Conservation (phyloP, 1,139 yeast species). For the Wickerhamomyces sp. region DNA sequence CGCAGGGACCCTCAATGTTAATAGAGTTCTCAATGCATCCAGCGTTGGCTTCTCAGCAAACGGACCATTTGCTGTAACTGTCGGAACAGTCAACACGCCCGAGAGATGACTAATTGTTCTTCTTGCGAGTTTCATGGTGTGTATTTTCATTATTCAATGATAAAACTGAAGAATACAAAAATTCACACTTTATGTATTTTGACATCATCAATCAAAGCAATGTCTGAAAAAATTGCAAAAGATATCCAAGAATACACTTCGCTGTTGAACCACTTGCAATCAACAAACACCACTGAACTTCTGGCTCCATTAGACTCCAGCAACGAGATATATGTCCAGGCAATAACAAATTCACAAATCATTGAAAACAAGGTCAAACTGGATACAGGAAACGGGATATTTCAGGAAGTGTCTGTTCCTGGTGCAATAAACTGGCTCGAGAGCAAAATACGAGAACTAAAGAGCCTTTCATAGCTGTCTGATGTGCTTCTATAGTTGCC, state of each 20-base stretch:
- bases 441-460: too few species aligned
- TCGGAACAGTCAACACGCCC: background rate
- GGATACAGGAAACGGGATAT: too few species aligned
- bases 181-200: too few species aligned
- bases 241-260: background rate
- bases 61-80: background rate
- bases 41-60: background rate
- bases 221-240: background rate
- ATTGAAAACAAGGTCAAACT: too few species aligned
- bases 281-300: background rate
- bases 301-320: slow-evolving; percentile 9
- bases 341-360: background rate
- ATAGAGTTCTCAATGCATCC: background rate
- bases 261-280: background rate
- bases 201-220: background rate
- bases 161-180: background rate
- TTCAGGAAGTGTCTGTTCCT: too few species aligned
- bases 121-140: too few species aligned
- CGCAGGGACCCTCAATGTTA: background rate
- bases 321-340: background rate
- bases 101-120: too few species aligned
- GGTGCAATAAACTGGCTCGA: too few species aligned
- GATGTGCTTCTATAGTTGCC: too few species aligned
- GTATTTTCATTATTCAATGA: too few species aligned
- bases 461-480: too few species aligned